Evolutionary conservation across 805 yeast genomes (phyloP), one percentile per base, ranked within the genome.

Genomic region (Wickerhamomyces rabaulensis): DNA sequence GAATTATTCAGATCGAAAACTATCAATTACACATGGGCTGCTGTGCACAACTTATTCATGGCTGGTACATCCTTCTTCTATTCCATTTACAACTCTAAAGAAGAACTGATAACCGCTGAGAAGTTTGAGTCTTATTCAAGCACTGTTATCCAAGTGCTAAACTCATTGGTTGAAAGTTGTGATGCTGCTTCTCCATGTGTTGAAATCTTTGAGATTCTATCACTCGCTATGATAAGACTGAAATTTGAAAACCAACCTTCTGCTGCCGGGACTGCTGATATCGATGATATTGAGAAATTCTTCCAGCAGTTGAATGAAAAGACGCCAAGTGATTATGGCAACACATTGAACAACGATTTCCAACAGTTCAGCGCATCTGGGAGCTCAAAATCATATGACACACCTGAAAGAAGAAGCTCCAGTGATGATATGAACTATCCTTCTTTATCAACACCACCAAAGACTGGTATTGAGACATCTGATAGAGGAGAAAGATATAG

Each of bases 1-100:
- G 76, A 75, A 43, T 66, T 90, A 35, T 77, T 75, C 53, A 63
- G 69, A n/a, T 72, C 72, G 25, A 77, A 76, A 55, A 70, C 78
- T 41, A 74, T 89, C 49, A 88, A 88, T 63, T 90, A 87, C 64
- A 87, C 96, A 0, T 90, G 97, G 97, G 91, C 90, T 2, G 94
- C 95, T 0, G 91, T 88, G 3, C 95, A 89, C 62, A 89, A 88
- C 60, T 69, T 88, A 45, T 88, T 88, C 61, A 84, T 87, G 85
- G 91, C 96, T 0, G 95, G 95, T 1, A 84, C 92, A 23, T 84
- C 96, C 1, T 89, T 80, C 55, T 68, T 90, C 39, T 89, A 86
- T 60, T 77, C 90, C 1, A 71, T 88, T 13, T 89, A 86, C 61
- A 84, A 84, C 61, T 78, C 87, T 33, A 71, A 71, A n/a, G 75